phyloP scores from a whole-genome alignment of 208 protist species.

The Leishmania lainsoni region DNA sequence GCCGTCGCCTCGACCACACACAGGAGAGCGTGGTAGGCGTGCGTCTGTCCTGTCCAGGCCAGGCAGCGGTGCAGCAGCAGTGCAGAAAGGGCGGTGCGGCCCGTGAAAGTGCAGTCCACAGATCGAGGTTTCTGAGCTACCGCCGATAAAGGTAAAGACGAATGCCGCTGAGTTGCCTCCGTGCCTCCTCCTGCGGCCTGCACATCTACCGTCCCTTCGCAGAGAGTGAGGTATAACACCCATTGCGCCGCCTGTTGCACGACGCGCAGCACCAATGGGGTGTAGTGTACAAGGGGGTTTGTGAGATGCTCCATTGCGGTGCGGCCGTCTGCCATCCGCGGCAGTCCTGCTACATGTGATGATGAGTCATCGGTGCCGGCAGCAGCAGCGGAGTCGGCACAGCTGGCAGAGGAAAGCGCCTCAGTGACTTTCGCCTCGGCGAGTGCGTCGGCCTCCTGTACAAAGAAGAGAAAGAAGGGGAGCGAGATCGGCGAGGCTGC shows the following conservation, averaged over 20 bases:
- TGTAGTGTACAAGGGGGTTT: constrained; percentile 33
- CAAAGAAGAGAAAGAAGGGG: constrained; percentile 19
- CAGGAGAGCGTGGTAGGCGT: constrained; percentile 21
- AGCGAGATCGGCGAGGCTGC: not conserved
- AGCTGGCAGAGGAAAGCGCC: not conserved
- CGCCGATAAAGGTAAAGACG: not conserved
- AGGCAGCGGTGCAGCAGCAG: constrained; percentile 26
- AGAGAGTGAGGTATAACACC: constrained; percentile 51
- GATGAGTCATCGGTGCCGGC: not conserved
- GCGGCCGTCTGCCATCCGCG: constrained; percentile 29
- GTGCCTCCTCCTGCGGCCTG: not conserved
- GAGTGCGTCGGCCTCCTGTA: constrained; percentile 41
- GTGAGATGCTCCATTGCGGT: constrained; percentile 38
- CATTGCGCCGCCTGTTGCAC: constrained; percentile 52
- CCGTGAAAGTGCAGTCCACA: not conserved
- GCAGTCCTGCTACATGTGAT: constrained; percentile 5
- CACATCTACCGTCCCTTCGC: constrained; percentile 42
- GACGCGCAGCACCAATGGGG: constrained; percentile 22
- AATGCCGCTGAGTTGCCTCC: not conserved
- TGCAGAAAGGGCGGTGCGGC: not conserved
- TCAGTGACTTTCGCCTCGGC: constrained; percentile 19
- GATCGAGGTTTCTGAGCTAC: not conserved
- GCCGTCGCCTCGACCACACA: constrained; percentile 26
- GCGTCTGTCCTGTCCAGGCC: constrained; percentile 25
- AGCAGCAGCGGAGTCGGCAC: not conserved